Evolutionary conservation across 768 basidiomycete species (phyloP).

Genomic region (Gymnopilus junonius): DNA sequence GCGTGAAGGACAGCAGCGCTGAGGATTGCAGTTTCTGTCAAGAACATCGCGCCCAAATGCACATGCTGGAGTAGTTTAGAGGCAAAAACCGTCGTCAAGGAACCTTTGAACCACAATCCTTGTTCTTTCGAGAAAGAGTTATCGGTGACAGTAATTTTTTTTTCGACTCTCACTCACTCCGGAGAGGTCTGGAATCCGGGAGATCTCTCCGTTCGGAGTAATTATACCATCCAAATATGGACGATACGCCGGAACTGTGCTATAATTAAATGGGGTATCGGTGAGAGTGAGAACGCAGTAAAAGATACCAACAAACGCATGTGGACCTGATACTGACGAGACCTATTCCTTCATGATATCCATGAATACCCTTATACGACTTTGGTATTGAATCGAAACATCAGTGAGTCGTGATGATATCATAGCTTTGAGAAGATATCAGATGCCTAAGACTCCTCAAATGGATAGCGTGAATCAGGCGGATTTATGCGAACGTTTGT

Average conservation of each 20-base stretch:
- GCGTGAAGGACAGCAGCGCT: not conserved
- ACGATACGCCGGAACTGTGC: conserved; percentile 11
- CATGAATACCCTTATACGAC: no score
- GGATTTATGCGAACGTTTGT: conserved; percentile 13
- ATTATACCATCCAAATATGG: conserved; percentile 15
- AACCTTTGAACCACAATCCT: not conserved
- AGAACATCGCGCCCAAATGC: not conserved
- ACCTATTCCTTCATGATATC: no score
- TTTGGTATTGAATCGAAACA: no score
- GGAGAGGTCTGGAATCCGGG: conserved; percentile 2
- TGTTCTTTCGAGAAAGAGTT: conserved; percentile 1
- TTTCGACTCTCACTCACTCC: not conserved
- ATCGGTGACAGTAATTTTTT: not conserved
- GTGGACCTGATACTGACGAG: no score
- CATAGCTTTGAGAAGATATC: no score
- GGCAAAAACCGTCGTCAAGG: not conserved
- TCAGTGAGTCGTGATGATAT: no score
- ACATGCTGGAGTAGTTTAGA: not conserved
- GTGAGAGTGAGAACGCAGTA: conserved; percentile 27
- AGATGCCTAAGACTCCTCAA: no score
- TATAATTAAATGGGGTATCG: conserved; percentile 24
- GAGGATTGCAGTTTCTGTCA: not conserved
- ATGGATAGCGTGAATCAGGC: conserved; percentile 8
- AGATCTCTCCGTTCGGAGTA: conserved; percentile 9
- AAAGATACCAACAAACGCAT: conserved; percentile 6